Evolutionary conservation across 2,329 filamentous ascomycete species (phyloP).

Genomic region (Calonectria hawksworthii): DNA sequence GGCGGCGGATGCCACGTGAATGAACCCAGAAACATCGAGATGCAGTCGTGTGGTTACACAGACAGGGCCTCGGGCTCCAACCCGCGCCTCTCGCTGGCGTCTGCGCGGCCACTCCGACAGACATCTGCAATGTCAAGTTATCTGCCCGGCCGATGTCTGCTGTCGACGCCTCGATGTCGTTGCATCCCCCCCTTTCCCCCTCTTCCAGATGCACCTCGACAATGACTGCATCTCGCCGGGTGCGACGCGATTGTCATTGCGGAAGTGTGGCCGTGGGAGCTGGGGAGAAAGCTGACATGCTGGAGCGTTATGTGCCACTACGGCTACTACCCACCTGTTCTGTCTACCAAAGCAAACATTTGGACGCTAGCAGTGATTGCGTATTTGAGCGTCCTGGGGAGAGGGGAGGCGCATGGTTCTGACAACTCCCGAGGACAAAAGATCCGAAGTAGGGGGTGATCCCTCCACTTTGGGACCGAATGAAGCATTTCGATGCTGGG

Average conservation of each 20-base stretch:
- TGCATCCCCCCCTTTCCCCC: constrained; percentile 10
- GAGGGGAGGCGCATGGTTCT: constrained; percentile 16
- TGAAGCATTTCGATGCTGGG: constrained; percentile 24
- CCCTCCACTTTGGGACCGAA: constrained; percentile 17
- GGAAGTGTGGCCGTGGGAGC: constrained; percentile 15
- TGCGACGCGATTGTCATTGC: constrained; percentile 16
- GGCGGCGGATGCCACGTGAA: constrained; percentile 27
- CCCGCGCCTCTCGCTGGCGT: constrained; percentile 24
- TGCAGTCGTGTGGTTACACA: constrained; percentile 33
- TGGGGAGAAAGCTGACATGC: constrained; percentile 19
- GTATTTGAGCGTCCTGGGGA: constrained; percentile 9
- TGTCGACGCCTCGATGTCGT: constrained; percentile 1
- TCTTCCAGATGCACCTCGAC: constrained; percentile 13
- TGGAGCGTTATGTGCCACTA: constrained; percentile 21
- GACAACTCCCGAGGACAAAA: constrained; percentile 32
- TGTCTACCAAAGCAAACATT: constrained; percentile 13
- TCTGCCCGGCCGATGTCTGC: constrained; percentile 10
- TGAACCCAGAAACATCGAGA: constrained; percentile 32
- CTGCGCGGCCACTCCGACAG: constrained; percentile 14
- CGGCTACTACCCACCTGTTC: constrained; percentile 36
- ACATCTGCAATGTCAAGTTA: constrained; percentile 12
- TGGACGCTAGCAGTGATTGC: constrained; percentile 19
- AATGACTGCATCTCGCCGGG: constrained; percentile 24
- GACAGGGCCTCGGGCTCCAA: constrained; percentile 15
- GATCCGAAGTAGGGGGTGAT: constrained; percentile 30